phyloP scores from a whole-genome alignment of 2,329 filamentous ascomycete species.

The Penicillium janthinellum region DNA sequence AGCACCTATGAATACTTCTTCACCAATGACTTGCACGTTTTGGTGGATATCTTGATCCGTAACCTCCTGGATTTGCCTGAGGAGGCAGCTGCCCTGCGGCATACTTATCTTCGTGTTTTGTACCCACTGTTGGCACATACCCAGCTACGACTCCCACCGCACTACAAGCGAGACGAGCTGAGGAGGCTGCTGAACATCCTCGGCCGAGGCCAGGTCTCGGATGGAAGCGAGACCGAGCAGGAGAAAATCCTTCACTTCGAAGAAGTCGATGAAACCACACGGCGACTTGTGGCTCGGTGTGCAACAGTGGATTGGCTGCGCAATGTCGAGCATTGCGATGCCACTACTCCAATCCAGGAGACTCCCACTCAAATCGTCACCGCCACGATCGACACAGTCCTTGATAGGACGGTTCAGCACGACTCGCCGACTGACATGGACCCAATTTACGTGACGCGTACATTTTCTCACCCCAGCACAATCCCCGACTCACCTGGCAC shows the following conservation, averaged over 20 bases:
- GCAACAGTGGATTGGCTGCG: slow-evolving; percentile 50
- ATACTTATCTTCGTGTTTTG: slow-evolving; percentile 92
- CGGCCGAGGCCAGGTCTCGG: slow-evolving; percentile 71
- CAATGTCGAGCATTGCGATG: slow-evolving; percentile 30
- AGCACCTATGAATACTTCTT: slow-evolving; percentile 98
- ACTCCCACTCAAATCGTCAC: slow-evolving; percentile 12
- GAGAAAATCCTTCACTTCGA: slow-evolving; percentile 53
- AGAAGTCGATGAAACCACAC: slow-evolving; percentile 53
- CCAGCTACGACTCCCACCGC: slow-evolving; percentile 79
- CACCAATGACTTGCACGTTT: slow-evolving; percentile 91
- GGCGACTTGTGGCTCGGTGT: slow-evolving; percentile 50
- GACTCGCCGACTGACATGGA: slow-evolving; percentile 27
- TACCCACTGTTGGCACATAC: slow-evolving; percentile 90
- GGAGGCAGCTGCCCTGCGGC: slow-evolving; percentile 71
- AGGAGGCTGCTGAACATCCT: slow-evolving; percentile 74
- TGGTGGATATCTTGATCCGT: slow-evolving; percentile 92
- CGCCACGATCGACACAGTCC: slow-evolving; percentile 25
- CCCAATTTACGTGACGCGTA: slow-evolving; percentile 42
- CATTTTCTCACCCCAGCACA: slow-evolving; percentile 31
- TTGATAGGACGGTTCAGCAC: slow-evolving; percentile 16
- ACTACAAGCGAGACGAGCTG: slow-evolving; percentile 91
- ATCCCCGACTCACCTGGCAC: slow-evolving; percentile 50
- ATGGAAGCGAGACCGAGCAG: slow-evolving; percentile 43
- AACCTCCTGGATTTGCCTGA: slow-evolving; percentile 95
- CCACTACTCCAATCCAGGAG: slow-evolving; percentile 17